These are phyloP conservation scores for Zopfia rhizophila DNA, from an alignment of 2,329 filamentous ascomycete species.

Conservation along the genomic window DNA sequence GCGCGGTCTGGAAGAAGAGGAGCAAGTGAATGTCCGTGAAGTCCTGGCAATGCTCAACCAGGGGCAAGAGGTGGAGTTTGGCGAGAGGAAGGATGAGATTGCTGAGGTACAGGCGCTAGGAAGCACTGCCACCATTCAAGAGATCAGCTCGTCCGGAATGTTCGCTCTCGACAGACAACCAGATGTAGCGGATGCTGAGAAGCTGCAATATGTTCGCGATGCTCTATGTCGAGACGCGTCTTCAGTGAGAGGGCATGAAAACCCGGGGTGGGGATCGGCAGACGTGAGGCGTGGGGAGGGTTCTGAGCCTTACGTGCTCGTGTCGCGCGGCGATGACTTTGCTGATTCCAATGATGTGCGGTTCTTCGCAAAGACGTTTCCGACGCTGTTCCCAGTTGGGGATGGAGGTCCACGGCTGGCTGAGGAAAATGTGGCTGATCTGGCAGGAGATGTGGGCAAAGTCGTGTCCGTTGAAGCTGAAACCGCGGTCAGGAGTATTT, in stretches of 20 bases:
- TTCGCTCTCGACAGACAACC: conserved; percentile 6
- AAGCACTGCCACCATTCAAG: conserved; percentile 4
- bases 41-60: conserved; percentile 2
- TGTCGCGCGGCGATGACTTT: conserved; percentile 11
- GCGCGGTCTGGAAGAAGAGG: conserved; percentile 7
- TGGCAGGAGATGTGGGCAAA: no score
- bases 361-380: conserved; percentile 14
- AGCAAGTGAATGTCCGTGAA: conserved; percentile 4
- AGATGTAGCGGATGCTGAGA: conserved; percentile 9
- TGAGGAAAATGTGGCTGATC: conserved; percentile 5
- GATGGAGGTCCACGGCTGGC: conserved; percentile 13
- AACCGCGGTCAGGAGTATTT: background rate
- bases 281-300: conserved; percentile 2
- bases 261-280: conserved; percentile 4
- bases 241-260: background rate
- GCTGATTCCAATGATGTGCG: conserved; percentile 10
- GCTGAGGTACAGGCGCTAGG: background rate
- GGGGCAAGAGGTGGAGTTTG: background rate
- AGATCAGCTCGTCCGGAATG: conserved; percentile 8
- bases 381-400: conserved; percentile 13
- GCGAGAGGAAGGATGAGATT: background rate
- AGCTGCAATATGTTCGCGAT: conserved; percentile 11
- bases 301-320: conserved; percentile 10
- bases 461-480: no score
- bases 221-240: conserved; percentile 1